These are phyloP conservation scores for Fusarium praegraminearum DNA, from an alignment of 2,329 filamentous ascomycete species.

Conservation along the genomic window DNA sequence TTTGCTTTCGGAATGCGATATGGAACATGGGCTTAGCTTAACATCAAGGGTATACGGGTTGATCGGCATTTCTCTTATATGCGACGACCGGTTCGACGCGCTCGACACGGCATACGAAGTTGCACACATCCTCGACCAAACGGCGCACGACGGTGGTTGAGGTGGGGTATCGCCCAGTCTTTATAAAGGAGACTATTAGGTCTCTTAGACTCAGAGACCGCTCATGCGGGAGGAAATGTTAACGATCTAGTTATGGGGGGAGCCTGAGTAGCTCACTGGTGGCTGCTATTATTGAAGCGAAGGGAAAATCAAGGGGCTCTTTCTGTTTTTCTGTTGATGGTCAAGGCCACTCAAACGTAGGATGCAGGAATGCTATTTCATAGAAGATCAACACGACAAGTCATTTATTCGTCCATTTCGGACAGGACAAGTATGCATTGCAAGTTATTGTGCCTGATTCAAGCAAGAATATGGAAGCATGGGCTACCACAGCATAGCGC, in stretches of 20 bases:
- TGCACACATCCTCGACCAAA: slow-evolving; percentile 14
- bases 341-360: slow-evolving; percentile 9
- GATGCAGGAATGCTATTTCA: slow-evolving; percentile 4
- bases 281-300: slow-evolving; percentile 4
- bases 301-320: slow-evolving; percentile 30
- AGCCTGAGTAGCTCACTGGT: slow-evolving; percentile 3
- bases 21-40: slow-evolving; percentile 21
- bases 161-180: slow-evolving; percentile 16
- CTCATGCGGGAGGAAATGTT: slow-evolving; percentile 45
- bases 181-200: slow-evolving; percentile 40
- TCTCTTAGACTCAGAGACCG: slow-evolving; percentile 47
- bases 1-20: slow-evolving; percentile 31
- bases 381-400: slow-evolving; percentile 13
- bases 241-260: slow-evolving; percentile 29
- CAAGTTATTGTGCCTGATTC: slow-evolving; percentile 11
- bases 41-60: slow-evolving; percentile 18
- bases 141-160: slow-evolving; percentile 9
- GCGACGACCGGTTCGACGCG: slow-evolving; percentile 31
- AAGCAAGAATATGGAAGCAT: slow-evolving; percentile 21
- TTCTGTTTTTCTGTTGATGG: slow-evolving; percentile 23
- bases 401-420: neutral
- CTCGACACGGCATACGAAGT: slow-evolving; percentile 15
- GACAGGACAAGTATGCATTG: slow-evolving; percentile 10
- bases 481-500: slow-evolving; percentile 14
- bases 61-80: slow-evolving; percentile 16